phyloP scores from a whole-genome alignment of 2,329 filamentous ascomycete species.

The Cryphonectria japonica region DNA sequence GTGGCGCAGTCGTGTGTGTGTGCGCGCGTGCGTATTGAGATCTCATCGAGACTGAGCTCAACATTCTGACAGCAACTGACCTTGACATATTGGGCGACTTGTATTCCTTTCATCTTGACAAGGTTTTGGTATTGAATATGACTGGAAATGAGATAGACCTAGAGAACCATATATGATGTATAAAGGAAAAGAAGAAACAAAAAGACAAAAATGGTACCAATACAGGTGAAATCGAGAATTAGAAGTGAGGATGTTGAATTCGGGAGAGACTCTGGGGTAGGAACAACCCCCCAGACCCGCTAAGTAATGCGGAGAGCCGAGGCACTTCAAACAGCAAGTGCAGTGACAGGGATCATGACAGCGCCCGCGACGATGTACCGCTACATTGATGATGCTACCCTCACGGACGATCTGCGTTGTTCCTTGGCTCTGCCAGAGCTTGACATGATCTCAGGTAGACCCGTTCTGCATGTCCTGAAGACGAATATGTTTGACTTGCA shows the following conservation, averaged over 20 bases:
- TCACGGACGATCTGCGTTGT: neutral
- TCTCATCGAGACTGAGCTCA: constrained; percentile 19
- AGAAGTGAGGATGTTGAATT: constrained; percentile 8
- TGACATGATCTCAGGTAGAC: neutral
- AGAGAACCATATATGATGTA: no score
- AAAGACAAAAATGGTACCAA: neutral
- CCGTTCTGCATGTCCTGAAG: neutral
- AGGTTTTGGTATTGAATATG: neutral
- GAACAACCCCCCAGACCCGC: neutral
- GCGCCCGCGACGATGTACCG: neutral
- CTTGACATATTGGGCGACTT: constrained; percentile 42
- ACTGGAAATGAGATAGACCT: neutral
- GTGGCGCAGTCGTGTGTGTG: no score
- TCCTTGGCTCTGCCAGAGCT: neutral
- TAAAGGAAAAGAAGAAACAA: neutral
- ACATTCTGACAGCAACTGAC: constrained; percentile 17
- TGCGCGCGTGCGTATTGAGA: neutral
- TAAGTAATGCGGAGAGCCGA: constrained; percentile 28
- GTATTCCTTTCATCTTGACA: constrained; percentile 41
- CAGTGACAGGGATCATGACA: constrained; percentile 19
- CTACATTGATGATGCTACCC: neutral
- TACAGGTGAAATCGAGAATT: neutral
- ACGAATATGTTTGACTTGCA: neutral
- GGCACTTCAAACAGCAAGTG: constrained; percentile 13
- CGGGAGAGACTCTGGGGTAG: constrained; percentile 13